Percentiles rank a stretch among this genome's conserved stretches.
These are phyloP conservation scores for Backusella morwellensis DNA, from an alignment of 192 early-diverging fungal genomes.

Conservation along the genomic window DNA sequence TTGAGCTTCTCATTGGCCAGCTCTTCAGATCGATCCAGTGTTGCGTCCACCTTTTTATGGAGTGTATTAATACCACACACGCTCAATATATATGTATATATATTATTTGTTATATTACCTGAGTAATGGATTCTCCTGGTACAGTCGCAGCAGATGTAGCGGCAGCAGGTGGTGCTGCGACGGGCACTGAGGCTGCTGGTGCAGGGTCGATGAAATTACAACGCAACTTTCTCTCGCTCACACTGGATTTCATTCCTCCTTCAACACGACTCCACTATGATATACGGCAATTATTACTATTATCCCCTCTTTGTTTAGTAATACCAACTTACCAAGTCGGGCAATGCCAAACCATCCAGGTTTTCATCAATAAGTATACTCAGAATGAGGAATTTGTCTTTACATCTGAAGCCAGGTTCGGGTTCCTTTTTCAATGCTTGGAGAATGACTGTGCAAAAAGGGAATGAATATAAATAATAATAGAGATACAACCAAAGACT, in stretches of 20 bases:
- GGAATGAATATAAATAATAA: background rate
- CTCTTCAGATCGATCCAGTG: background rate
- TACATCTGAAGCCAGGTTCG: conserved; percentile 76
- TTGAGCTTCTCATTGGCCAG: background rate
- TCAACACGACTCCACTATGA: conserved; percentile 11
- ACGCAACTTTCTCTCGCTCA: background rate
- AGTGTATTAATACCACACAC: no score
- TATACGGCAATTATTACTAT: background rate
- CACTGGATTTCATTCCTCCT: background rate
- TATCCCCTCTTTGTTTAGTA: no score
- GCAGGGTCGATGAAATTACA: background rate
- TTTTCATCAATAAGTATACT: conserved; percentile 75
- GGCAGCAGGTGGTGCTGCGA: background rate
- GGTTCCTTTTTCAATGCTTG: conserved; percentile 88
- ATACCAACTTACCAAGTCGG: conserved; percentile 56
- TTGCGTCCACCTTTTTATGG: background rate
- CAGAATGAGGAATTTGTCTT: conserved; percentile 97
- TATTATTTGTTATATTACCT: background rate
- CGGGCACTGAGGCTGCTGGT: background rate
- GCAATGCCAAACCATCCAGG: conserved; percentile 55
- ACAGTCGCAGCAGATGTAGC: background rate
- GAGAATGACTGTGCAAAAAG: conserved; percentile 63
- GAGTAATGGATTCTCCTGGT: background rate
- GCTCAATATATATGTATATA: no score
- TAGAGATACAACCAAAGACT: background rate